phyloP scores from a whole-genome alignment of 1,139 yeast genomes.

The Lodderomyces oxycetoniae region DNA sequence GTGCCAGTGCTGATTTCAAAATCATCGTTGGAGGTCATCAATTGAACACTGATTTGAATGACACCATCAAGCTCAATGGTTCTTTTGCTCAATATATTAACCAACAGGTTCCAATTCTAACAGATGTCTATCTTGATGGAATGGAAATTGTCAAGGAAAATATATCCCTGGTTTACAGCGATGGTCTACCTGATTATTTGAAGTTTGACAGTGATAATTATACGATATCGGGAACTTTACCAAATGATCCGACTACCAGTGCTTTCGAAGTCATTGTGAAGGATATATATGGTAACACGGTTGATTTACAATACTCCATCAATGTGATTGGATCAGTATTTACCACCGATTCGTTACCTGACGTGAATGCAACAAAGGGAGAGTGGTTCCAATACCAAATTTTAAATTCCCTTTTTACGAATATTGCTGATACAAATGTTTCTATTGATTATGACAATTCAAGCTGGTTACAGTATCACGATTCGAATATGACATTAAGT shows the following conservation, averaged over 20 bases:
- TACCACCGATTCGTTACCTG: conserved; percentile 47
- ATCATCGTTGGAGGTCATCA: conserved; percentile 85
- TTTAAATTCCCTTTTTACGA: conserved; percentile 50
- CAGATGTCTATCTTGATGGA: conserved; percentile 58
- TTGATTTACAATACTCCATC: conserved; percentile 53
- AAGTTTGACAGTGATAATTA: conserved; percentile 37
- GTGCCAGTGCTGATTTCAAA: conserved; percentile 64
- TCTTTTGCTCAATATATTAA: conserved; percentile 54
- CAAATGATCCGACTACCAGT: conserved; percentile 38
- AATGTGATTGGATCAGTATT: conserved; percentile 48
- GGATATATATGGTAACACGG: conserved; percentile 62
- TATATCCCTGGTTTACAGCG: conserved; percentile 48
- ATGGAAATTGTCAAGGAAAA: conserved; percentile 41
- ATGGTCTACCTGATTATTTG: conserved; percentile 60
- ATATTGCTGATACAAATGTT: conserved; percentile 47
- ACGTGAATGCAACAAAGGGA: conserved; percentile 63
- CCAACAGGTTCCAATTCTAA: conserved; percentile 56
- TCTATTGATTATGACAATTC: conserved; percentile 38
- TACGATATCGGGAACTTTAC: conserved; percentile 57
- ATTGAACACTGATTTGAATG: conserved; percentile 57
- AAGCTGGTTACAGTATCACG: conserved; percentile 63
- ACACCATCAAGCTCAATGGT: conserved; percentile 58
- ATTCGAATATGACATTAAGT: conserved; percentile 56
- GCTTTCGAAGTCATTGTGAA: conserved; percentile 53
- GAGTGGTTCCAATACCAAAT: conserved; percentile 53